These are phyloP conservation scores for Physcomitrium patens DNA, from an alignment of 225 moss, liverwort and hornwort species.

Conservation along the genomic window DNA sequence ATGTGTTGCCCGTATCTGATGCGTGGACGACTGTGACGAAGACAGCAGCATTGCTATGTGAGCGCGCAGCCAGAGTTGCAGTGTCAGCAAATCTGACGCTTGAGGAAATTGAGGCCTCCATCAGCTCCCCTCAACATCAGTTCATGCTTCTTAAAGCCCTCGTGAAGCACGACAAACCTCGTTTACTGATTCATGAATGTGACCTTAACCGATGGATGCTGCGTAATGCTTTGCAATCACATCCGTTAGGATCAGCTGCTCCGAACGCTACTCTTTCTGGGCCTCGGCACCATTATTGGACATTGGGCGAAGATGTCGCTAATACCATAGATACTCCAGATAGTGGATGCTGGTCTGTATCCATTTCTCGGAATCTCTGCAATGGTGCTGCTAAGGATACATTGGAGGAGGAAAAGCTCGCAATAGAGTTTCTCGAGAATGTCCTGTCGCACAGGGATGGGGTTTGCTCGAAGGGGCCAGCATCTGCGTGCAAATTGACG, in stretches of 20 bases:
- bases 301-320: conserved; percentile 60
- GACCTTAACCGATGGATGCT: conserved; percentile 93
- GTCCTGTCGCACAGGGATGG: conserved; percentile 57
- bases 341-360: conserved; percentile 42
- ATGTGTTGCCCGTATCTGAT: conserved; percentile 47
- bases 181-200: conserved; percentile 77
- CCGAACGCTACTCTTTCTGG: conserved; percentile 70
- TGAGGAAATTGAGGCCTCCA: conserved; percentile 69
- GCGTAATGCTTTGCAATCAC: conserved; percentile 78
- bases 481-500: conserved; percentile 39
- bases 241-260: conserved; percentile 88
- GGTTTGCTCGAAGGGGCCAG: conserved; percentile 30
- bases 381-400: conserved; percentile 35
- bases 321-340: conserved; percentile 49
- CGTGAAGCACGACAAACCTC: conserved; percentile 75
- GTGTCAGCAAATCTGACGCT: conserved; percentile 70
- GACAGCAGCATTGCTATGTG: conserved; percentile 84
- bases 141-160: conserved; percentile 91
- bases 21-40: conserved; percentile 53
- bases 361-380: conserved; percentile 44
- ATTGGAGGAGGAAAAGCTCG: conserved; percentile 77
- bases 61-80: conserved; percentile 92
- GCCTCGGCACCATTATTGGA: conserved; percentile 59
- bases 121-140: conserved; percentile 84
- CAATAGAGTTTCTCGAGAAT: conserved; percentile 82